Percentiles rank a stretch among this genome's conserved stretches.
Evolutionary conservation across 495 filamentous ascomycete genomes (phyloP).

Genomic region (Aspergillus saccharolyticus): DNA sequence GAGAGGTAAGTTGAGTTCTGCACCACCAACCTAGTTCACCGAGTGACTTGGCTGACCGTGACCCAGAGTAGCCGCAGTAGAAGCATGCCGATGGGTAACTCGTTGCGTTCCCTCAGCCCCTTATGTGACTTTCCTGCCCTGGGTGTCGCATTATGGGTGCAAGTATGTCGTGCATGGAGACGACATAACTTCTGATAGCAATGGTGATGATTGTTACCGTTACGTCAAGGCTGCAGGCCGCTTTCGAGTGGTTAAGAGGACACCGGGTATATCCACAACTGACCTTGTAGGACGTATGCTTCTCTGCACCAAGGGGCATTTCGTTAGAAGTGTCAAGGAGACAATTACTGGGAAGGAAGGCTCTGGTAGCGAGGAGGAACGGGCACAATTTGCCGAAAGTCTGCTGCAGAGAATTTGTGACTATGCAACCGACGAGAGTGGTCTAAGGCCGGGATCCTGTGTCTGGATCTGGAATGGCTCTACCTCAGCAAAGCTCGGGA

Average conservation of each 20-base stretch:
- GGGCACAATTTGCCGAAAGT: slow-evolving; percentile 50
- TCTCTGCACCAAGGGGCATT: slow-evolving; percentile 83
- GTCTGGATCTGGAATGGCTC: slow-evolving; percentile 73
- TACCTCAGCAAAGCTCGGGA: slow-evolving; percentile 46
- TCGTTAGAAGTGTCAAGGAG: slow-evolving; percentile 67
- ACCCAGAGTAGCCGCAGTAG: slow-evolving; percentile 67
- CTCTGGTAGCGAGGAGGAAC: slow-evolving; percentile 60
- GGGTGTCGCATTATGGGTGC: slow-evolving; percentile 93
- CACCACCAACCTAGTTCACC: not conserved
- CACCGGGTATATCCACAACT: slow-evolving; percentile 92
- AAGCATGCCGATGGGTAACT: slow-evolving; percentile 93
- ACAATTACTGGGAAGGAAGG: slow-evolving; percentile 69
- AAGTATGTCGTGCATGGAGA: slow-evolving; percentile 89
- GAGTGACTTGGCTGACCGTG: slow-evolving; percentile 19
- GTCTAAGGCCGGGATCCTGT: slow-evolving; percentile 62
- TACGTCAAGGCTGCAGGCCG: slow-evolving; percentile 88
- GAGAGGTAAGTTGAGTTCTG: slow-evolving; percentile 59
- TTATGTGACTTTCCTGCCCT: slow-evolving; percentile 89
- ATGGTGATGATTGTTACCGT: slow-evolving; percentile 92
- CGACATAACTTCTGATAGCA: slow-evolving; percentile 79
- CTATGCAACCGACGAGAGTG: slow-evolving; percentile 82
- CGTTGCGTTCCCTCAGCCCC: slow-evolving; percentile 77
- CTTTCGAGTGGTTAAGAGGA: slow-evolving; percentile 93
- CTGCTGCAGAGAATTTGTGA: slow-evolving; percentile 68
- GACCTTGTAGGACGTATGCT: slow-evolving; percentile 97